Evolutionary conservation across 768 basidiomycete genomes (phyloP), one percentile per base, ranked within the genome.

Genomic region (Cystofilobasidium macerans): DNA sequence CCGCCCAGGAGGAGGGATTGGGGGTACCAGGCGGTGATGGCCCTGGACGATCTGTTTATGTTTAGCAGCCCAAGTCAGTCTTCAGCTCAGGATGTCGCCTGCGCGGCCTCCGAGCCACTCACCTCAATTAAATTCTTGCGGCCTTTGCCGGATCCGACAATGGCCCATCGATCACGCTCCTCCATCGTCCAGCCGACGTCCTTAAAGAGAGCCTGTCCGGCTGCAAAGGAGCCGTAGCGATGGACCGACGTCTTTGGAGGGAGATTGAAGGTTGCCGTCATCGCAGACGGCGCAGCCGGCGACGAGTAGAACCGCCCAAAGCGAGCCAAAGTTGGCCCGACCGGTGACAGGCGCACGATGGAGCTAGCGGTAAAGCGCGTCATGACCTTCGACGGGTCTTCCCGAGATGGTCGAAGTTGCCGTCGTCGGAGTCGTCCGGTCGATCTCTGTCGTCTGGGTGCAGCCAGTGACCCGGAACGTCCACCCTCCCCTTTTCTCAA

Each of bases 61-160:
- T 13, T n/a, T 24, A n/a, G 26, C 26, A n/a, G 30, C n/a, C 0
- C 18, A 30, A 32, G 51, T 14, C 51, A 32, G 26, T 30, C 51
- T 6, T 30, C n/a, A n/a, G n/a, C n/a, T n/a, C n/a, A n/a, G n/a
- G n/a, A n/a, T n/a, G n/a, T n/a, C n/a, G n/a, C n/a, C n/a, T n/a
- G n/a, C n/a, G n/a, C n/a, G n/a, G n/a, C n/a, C n/a, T n/a, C n/a
- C n/a, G n/a, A n/a, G n/a, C 24, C 28, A 32, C 79, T 61, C 72
- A 88, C 89, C 79, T 86, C 83, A 66, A 90, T 81, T 18, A 88
- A 77, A 0, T 81, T 76, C 69, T 86, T 87, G 68, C 84, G 82
- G 26, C 83, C 82, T 24, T 83, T 80, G 1, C 82, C 82, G 33
- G 83, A 81, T 1, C 84, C 84, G 5, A 90, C 79, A 12, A 90